Evolutionary conservation across 192 early-diverging fungal genomes (phyloP), one percentile per base, ranked within the genome.

Genomic region (Coemansia sp.): DNA sequence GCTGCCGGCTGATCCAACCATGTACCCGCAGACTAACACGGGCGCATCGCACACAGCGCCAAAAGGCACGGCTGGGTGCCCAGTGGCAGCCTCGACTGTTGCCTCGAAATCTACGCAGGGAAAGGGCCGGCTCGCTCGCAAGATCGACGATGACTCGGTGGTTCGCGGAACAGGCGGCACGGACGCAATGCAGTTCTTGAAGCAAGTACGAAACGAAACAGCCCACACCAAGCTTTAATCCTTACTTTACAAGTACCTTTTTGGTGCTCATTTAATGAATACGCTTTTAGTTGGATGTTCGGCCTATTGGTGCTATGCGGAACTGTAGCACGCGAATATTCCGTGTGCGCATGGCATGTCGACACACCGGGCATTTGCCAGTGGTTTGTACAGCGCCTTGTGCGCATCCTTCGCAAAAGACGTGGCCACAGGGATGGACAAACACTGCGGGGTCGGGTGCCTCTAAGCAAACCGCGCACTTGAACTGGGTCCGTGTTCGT

Each of bases 101-200:
- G 14, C 37, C 14, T 31, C 45, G 45, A 12, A 59, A n/a, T 28
- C 16, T 7, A 13, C 47, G 9, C 39, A 23, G 12, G 41, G 3
- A 18, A 66, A 61, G 45, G 53, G 50, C 20, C 74, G 89, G 16
- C 75, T 92, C 21, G 89, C 89, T 18, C 86, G 88, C 52, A 80
- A 83, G 53, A 75, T 86, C 23, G 83, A 88, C 53, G 83, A 85
- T 10, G 68, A 77, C 58, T 68, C 84, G 21, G 83, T 89, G 28
- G 86, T 91, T 10, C 85, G 88, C 14, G 92, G 92, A 23, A 92
- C 92, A 0, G 92, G 92, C 7, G 93, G 92, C 20, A 94, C 92
- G 0, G 90, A 97, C 68, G 79, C 96, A 14, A 93, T 97, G 34
- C 92, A 94, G 35, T 99, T 99, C 82, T 78, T 99, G 68, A 93